Evolutionary conservation across 805 yeast species (phyloP).

Genomic region (Yarrowia porcina): DNA sequence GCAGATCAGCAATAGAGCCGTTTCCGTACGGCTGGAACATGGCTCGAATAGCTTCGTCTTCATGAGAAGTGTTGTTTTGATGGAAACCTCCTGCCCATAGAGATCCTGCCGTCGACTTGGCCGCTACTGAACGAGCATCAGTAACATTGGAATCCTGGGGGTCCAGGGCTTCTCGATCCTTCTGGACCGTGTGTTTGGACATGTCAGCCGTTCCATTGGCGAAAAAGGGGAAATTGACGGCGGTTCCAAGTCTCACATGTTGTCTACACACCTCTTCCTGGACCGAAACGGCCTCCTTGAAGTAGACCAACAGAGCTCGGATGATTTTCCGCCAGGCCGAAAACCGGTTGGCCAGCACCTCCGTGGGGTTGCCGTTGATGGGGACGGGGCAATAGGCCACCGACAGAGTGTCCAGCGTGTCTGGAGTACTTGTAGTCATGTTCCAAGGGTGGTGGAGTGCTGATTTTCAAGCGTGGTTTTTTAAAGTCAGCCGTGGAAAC

Average conservation of each 20-base stretch:
- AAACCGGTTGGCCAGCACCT: slow-evolving; percentile 76
- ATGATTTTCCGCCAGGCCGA: slow-evolving; percentile 82
- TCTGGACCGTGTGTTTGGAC: slow-evolving; percentile 5
- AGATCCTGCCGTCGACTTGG: slow-evolving; percentile 13
- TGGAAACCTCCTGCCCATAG: slow-evolving; percentile 19
- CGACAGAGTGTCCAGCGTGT: background rate
- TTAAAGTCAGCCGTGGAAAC: background rate
- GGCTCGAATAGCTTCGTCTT: slow-evolving; percentile 40
- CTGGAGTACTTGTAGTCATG: background rate
- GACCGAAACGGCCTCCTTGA: slow-evolving; percentile 74
- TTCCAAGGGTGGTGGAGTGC: background rate
- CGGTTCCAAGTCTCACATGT: slow-evolving; percentile 75
- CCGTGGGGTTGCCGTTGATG: slow-evolving; percentile 58
- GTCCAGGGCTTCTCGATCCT: slow-evolving; percentile 15
- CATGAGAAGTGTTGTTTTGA: slow-evolving; percentile 30
- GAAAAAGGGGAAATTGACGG: slow-evolving; percentile 56
- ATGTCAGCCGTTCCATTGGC: slow-evolving; percentile 36
- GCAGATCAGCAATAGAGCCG: slow-evolving; percentile 80
- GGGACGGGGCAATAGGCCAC: slow-evolving; percentile 21
- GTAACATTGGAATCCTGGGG: slow-evolving; percentile 16
- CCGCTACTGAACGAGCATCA: slow-evolving; percentile 25
- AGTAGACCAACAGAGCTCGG: slow-evolving; percentile 67
- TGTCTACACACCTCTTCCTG: slow-evolving; percentile 88
- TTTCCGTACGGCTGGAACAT: slow-evolving; percentile 71
- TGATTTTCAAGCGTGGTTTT: no score